These are phyloP conservation scores for Pichia rugopelliculosa DNA, from an alignment of 805 yeast species.

Conservation along the genomic window DNA sequence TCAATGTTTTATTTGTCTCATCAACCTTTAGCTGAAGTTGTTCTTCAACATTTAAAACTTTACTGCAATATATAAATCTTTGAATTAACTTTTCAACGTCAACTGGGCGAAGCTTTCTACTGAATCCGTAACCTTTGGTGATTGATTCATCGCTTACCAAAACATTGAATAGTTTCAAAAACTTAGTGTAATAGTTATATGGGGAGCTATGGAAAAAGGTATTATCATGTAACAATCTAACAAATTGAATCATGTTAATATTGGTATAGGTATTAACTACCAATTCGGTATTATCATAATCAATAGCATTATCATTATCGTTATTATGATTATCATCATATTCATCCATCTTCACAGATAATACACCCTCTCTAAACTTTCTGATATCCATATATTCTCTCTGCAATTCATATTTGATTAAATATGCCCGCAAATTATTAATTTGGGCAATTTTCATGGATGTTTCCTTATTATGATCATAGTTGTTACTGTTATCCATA, in stretches of 20 bases:
- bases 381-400: conserved; percentile 3
- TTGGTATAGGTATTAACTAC: conserved; percentile 1
- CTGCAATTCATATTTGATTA: conserved; percentile 9
- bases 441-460: neutral
- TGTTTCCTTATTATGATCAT: neutral
- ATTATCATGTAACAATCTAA: conserved; percentile 8
- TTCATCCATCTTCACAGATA: neutral
- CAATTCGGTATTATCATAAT: neutral
- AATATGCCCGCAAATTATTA: conserved; percentile 5
- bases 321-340: neutral
- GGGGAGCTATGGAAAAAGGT: conserved; percentile 3
- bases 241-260: conserved; percentile 3
- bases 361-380: neutral
- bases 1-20: neutral
- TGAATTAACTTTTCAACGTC: conserved; percentile 10
- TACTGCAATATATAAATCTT: conserved; percentile 5
- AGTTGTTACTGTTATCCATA: neutral
- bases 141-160: neutral
- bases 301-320: neutral
- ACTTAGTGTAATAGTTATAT: conserved; percentile 1
- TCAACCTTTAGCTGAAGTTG: neutral
- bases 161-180: conserved; percentile 2
- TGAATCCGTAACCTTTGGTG: neutral
- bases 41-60: neutral
- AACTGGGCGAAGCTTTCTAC: conserved; percentile 7